Evolutionary conservation across 306 rosid species (phyloP).

Genomic region (Castanea sativa): DNA sequence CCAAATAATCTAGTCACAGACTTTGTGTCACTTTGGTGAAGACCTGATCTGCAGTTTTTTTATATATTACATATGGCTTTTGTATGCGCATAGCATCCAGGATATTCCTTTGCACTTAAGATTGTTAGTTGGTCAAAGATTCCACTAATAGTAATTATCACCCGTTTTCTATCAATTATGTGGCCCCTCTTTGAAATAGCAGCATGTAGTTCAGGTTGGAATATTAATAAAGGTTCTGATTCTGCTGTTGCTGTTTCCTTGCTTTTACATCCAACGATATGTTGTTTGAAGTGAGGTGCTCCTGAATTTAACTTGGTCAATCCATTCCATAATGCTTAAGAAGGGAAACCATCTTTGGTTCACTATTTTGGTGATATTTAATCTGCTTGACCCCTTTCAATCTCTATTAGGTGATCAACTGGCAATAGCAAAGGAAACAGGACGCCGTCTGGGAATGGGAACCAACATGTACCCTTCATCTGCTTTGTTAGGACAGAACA

Average conservation of each 20-base stretch:
- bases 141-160: background rate
- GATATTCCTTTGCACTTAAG: background rate
- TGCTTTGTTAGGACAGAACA: constrained; percentile 64
- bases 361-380: background rate
- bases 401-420: constrained; percentile 70
- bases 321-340: background rate
- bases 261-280: background rate
- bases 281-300: background rate
- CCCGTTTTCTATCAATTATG: background rate
- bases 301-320: background rate
- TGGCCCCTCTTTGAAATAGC: background rate
- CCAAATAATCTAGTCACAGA: background rate
- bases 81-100: background rate
- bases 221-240: background rate
- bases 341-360: background rate
- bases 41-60: background rate
- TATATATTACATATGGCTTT: background rate
- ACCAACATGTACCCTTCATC: constrained; percentile 91
- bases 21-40: background rate
- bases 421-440: constrained; percentile 86
- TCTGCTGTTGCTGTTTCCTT: background rate
- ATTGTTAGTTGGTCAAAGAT: background rate
- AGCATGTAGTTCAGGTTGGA: background rate
- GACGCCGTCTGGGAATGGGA: constrained; percentile 87
- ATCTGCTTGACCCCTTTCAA: constrained; percentile 1